Conservation (phyloP, 805 yeast species). For the Ogataea paraovalis region DNA sequence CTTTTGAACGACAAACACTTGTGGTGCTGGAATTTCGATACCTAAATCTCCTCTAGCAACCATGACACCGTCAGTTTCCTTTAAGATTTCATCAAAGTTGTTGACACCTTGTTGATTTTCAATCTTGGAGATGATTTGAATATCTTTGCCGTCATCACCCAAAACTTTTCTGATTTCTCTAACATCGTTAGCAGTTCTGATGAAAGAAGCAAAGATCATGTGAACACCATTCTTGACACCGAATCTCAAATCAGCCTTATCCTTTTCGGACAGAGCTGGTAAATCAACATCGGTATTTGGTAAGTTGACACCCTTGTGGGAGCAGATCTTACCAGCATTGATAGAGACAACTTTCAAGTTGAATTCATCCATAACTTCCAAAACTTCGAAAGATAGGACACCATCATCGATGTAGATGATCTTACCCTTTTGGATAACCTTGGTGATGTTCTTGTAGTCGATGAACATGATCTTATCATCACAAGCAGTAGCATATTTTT, state of each 20-base stretch:
- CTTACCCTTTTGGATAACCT: constrained; percentile 83
- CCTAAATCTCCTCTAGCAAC: constrained; percentile 99
- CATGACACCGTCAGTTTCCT: constrained; percentile 98
- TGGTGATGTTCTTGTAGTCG: constrained; percentile 95
- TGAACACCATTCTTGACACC: constrained; percentile 98
- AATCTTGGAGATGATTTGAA: constrained; percentile 95
- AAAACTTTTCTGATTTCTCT: constrained; percentile 85
- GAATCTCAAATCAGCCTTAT: constrained; percentile 83
- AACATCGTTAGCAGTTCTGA: constrained; percentile 91
- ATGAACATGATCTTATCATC: constrained; percentile 82
- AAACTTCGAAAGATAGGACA: constrained; percentile 90
- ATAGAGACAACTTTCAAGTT: constrained; percentile 84
- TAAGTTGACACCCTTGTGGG: constrained; percentile 98
- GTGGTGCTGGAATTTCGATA: constrained; percentile 98
- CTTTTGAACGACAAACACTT: constrained; percentile 97
- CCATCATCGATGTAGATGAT: constrained; percentile 97
- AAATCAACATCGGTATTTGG: constrained; percentile 99
- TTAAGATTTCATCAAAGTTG: constrained; percentile 95
- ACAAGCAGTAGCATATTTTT: constrained; percentile 62
- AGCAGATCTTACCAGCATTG: constrained; percentile 92
- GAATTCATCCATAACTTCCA: constrained; percentile 72
- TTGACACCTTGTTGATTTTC: constrained; percentile 99
- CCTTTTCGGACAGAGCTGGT: constrained; percentile 97
- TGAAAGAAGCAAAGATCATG: constrained; percentile 98
- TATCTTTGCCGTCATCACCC: constrained; percentile 95